Conservation (phyloP, 768 basidiomycete genomes). For the Pleurotus platypus region DNA sequence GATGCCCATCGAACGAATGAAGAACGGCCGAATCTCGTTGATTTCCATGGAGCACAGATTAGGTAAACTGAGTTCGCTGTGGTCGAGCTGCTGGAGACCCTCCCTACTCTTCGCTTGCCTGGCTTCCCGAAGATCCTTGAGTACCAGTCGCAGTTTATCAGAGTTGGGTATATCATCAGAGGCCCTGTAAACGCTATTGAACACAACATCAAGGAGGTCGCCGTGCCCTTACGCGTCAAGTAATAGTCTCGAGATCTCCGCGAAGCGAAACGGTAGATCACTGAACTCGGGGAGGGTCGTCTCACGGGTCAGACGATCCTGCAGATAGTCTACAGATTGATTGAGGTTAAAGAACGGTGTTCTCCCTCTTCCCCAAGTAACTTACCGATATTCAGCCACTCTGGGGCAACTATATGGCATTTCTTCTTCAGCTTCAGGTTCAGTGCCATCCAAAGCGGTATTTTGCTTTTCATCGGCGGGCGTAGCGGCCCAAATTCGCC, state of each 20-base stretch:
- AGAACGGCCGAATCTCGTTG: constrained; percentile 90
- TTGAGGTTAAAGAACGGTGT: too few relatives aligned
- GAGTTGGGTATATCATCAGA: constrained; percentile 86
- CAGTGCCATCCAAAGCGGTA: constrained; percentile 96
- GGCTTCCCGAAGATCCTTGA: constrained; percentile 95
- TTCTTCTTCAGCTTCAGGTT: constrained; percentile 94
- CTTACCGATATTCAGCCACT: constrained; percentile 86
- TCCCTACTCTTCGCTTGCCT: constrained; percentile 91
- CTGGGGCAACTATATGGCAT: constrained; percentile 87
- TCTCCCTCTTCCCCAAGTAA: constrained; percentile 4
- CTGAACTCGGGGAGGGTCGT: constrained; percentile 73
- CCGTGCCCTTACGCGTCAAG: constrained; percentile 75
- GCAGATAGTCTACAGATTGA: constrained; percentile 64
- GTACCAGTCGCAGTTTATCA: constrained; percentile 76
- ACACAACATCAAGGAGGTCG: not conserved
- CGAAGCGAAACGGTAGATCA: constrained; percentile 79
- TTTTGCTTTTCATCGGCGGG: constrained; percentile 77
- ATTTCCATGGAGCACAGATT: constrained; percentile 90
- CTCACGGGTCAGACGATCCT: constrained; percentile 71
- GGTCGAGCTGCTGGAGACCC: constrained; percentile 77
- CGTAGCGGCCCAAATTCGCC: constrained; percentile 91
- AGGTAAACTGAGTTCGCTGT: constrained; percentile 77
- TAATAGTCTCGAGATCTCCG: constrained; percentile 87
- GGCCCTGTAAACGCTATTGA: constrained; percentile 48
- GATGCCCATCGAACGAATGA: constrained; percentile 76